Evolutionary conservation across 2,329 filamentous ascomycete genomes (phyloP), one percentile per base, ranked within the genome.

Genomic region (Talaromyces sp.): DNA sequence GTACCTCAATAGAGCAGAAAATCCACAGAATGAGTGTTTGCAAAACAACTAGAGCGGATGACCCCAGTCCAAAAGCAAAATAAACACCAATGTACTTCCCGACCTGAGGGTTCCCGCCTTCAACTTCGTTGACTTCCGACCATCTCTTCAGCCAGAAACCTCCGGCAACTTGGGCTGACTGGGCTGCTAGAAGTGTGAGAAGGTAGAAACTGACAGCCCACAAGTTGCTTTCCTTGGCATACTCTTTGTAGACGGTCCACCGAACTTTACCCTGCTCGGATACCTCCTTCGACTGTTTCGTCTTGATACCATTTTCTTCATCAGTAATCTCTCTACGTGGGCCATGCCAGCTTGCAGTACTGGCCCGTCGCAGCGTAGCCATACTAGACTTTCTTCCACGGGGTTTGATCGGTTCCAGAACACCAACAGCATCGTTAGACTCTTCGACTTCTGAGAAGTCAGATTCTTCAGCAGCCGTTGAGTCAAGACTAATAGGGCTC

Each of bases 21-120:
- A 99, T 97, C 94, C 94, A 99, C 29, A 99, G 81, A 65, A 99
- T 92, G 67, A 99, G 79, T 6, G 93, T 97, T 76, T 97, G 94
- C 31, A 95, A 71, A 48, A 97, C 91, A 3, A 95, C 93, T 64
- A 99, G 81, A 50, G 85, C 82, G 46, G 94, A 89, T 27, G 90
- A 88, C 32, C 93, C 93, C 56, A 99, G 84, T 54, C 94, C 95
- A 75, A 99, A 90, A 17, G 89, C 91, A 76, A 99, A 94, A 78
- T 99, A 99, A 65, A 99, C 86, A 61, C 93, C 91, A 70, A 99
- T 90, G 71, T 92, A 99, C 75, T 91, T 96, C 67, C 89, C 92
- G 61, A 96, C 84, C 41, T 92, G 70, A 9, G 85, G 83, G 71
- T 97, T 97, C 53, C 78, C 74, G 54, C 88, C 86, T 62, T 80